A percentile compares a stretch with the other conserved stretches of the same genome.
Conservation (phyloP, 495 filamentous ascomycete species). For the Aspergillus leporis region DNA sequence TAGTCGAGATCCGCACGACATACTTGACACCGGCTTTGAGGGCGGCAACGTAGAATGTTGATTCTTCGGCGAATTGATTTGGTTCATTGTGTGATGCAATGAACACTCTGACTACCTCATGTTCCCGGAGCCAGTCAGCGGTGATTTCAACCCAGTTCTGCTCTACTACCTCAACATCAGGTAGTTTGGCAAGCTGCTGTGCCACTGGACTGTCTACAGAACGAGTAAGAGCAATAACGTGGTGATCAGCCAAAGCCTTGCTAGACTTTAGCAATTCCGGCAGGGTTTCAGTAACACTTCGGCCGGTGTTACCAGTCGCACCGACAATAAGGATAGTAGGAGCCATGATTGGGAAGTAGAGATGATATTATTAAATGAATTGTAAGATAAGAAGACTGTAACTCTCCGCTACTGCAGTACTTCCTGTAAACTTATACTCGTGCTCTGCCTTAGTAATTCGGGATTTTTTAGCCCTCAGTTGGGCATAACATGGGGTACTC, state of each 20-base stretch:
- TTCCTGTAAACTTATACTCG: not conserved
- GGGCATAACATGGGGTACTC: too few species aligned
- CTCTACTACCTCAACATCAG: slow-evolving; percentile 42
- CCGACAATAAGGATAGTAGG: slow-evolving; percentile 33
- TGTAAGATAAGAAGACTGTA: not conserved
- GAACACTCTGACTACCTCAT: slow-evolving; percentile 41
- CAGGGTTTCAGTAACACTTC: slow-evolving; percentile 32
- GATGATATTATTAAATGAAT: not conserved
- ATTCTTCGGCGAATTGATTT: slow-evolving; percentile 46
- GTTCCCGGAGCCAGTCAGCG: slow-evolving; percentile 42
- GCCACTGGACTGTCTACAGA: slow-evolving; percentile 31
- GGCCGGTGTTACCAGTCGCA: slow-evolving; percentile 44
- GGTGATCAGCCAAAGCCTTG: slow-evolving; percentile 27
- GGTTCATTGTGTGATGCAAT: slow-evolving; percentile 43
- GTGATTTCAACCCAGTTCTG: slow-evolving; percentile 45
- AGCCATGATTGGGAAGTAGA: slow-evolving; percentile 14
- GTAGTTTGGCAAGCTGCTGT: slow-evolving; percentile 34
- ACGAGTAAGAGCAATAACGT: slow-evolving; percentile 43
- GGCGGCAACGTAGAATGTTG: slow-evolving; percentile 35
- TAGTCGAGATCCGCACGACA: slow-evolving; percentile 50
- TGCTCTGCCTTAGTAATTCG: not conserved
- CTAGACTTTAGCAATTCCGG: slow-evolving; percentile 31
- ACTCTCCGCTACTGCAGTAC: not conserved
- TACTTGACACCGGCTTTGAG: slow-evolving; percentile 47
- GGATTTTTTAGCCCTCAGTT: not conserved